Evolutionary conservation across 352 stramenopile genomes (phyloP), one percentile per base, ranked within the genome.

Genomic region (Thalassiosira mediterranea): DNA sequence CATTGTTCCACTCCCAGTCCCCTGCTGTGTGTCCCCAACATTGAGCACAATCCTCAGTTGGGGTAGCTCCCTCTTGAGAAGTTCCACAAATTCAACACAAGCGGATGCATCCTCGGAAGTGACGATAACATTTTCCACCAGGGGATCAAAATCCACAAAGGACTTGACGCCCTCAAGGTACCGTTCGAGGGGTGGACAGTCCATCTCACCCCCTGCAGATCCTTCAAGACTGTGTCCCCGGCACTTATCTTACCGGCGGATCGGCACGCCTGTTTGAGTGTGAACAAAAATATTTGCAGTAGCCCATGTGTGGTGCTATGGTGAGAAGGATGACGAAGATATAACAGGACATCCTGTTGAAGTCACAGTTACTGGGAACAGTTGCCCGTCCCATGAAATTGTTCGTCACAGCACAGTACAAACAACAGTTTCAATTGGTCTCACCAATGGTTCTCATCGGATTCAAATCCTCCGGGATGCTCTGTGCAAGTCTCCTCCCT

Each of bases 101-200:
- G 65, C 72, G 5, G 51, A 40, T 15, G 49, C 52, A 46, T 81
- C 72, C 42, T 81, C 72, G n/a, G 64, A 76, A 4, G 72, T 81
- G 0, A 81, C 53, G 65, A 81, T 81, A 17, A 81, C 42, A 47
- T 56, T 76, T 1, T 69, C 31, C 21, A 81, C 69, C 7, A 48
- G 38, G 23, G 72, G 72, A 70, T 81, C 72, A 60, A 76, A 72
- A n/a, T 60, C n/a, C n/a, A 76, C 8, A 40, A 81, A 76, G 21
- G 46, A 13, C 21, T 54, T 65, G 0, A 81, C 58, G 31, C 7
- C 44, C 4, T 63, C 21, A 7, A 81, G 46, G 40, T 81, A 81
- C 8, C 19, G 4, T 4, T 49, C 7, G 0, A 81, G 13, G 10
- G 54, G 19, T 10, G 58, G 72, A 73, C 72, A 81, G 13, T 76